Percentiles rank a stretch among this genome's conserved stretches.
These are phyloP conservation scores for Pelargonium cotyledonis DNA, from an alignment of 441 rosid genomes.

Conservation along the genomic window DNA sequence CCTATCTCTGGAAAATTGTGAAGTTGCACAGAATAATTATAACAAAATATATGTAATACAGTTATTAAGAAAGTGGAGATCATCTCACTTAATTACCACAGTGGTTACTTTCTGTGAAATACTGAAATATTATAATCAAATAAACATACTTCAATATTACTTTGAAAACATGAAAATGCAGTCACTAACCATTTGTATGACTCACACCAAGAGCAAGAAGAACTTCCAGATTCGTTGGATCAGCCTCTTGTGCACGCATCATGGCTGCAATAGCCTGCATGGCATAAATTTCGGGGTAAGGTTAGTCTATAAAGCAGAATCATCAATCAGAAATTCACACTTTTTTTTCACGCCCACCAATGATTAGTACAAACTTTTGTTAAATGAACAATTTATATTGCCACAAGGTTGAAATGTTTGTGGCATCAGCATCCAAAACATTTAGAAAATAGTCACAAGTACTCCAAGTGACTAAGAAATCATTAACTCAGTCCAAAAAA, in stretches of 20 bases:
- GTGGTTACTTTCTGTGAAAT: not conserved
- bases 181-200: slow-evolving; percentile 88
- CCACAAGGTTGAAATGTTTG: not conserved
- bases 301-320: not conserved
- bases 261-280: slow-evolving; percentile 95
- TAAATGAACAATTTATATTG: not conserved
- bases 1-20: slow-evolving; percentile 1
- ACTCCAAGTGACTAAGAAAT: not conserved
- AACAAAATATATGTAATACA: not conserved
- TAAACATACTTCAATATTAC: not conserved
- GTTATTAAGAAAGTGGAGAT: slow-evolving; percentile 2
- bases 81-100: not conserved
- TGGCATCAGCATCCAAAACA: not conserved
- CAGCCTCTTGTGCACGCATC: slow-evolving; percentile 96
- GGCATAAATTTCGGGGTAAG: slow-evolving; percentile 15
- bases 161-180: not conserved
- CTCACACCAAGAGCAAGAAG: slow-evolving; percentile 99
- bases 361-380: not conserved
- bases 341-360: not conserved
- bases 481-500: not conserved
- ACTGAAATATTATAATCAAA: not conserved
- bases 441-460: slow-evolving; percentile 7
- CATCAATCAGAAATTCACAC: not conserved
- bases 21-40: not conserved
- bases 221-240: slow-evolving; percentile 87